Evolutionary conservation across 805 yeast species (phyloP).

Genomic region (Pichia cephalocereana): DNA sequence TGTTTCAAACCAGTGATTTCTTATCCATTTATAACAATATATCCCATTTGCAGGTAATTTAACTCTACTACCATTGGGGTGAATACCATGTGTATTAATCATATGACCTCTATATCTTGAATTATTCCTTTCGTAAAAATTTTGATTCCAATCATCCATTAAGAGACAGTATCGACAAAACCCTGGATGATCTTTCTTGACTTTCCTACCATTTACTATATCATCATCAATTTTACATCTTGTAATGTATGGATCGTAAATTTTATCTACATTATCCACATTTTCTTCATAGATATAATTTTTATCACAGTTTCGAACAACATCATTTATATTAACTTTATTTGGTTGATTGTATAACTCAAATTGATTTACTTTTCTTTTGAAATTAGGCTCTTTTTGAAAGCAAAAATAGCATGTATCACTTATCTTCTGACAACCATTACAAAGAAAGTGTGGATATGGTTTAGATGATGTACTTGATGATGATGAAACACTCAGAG

Average conservation of each 20-base stretch:
- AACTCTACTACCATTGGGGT: conserved; percentile 6
- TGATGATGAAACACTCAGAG: not conserved
- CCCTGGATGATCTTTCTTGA: conserved; percentile 7
- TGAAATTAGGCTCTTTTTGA: not conserved
- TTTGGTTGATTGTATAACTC: conserved; percentile 3
- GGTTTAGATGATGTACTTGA: not conserved
- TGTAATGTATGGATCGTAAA: conserved; percentile 7
- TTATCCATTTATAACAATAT: conserved; percentile 7
- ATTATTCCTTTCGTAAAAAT: conserved; percentile 11
- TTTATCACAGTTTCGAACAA: conserved; percentile 1
- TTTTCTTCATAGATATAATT: conserved; percentile 6
- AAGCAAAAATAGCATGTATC: conserved; percentile 7
- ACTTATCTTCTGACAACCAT: conserved; percentile 3
- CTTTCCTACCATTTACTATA: not conserved
- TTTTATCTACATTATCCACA: not conserved
- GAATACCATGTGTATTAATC: conserved; percentile 13
- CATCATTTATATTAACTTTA: not conserved
- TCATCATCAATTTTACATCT: conserved; percentile 4
- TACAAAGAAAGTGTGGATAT: conserved; percentile 2
- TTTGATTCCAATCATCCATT: conserved; percentile 1
- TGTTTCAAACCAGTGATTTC: conserved; percentile 9
- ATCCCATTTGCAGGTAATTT: conserved; percentile 1
- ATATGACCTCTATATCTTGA: conserved; percentile 13
- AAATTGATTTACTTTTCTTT: conserved; percentile 3
- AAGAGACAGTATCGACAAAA: conserved; percentile 6